Percentiles rank a stretch among this genome's conserved stretches.
phyloP scores from a whole-genome alignment of 2,329 filamentous ascomycete species.

The Paramyrothecium roridum region DNA sequence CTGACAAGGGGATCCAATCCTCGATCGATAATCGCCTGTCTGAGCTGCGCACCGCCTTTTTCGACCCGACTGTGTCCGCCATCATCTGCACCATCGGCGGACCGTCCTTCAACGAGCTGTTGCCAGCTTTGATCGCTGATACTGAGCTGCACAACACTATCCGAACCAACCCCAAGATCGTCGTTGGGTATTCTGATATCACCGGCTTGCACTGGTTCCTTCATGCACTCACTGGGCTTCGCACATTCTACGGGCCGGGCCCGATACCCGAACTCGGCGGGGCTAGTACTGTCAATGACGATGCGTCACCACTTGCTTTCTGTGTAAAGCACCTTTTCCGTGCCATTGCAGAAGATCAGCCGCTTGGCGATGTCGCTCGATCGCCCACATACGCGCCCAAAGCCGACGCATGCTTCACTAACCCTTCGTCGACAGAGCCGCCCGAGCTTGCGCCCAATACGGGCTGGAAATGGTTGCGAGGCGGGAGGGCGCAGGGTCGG shows the following conservation, averaged over 20 bases:
- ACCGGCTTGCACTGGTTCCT: constrained; percentile 39
- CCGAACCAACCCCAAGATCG: constrained; percentile 33
- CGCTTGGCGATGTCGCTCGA: constrained; percentile 27
- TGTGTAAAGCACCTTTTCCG: constrained; percentile 26
- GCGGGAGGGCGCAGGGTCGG: constrained; percentile 34
- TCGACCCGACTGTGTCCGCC: constrained; percentile 29
- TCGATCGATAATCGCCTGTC: constrained; percentile 30
- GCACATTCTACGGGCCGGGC: constrained; percentile 40
- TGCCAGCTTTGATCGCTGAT: constrained; percentile 33
- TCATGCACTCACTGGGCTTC: constrained; percentile 30
- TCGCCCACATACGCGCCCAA: constrained; percentile 25
- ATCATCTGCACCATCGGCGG: constrained; percentile 38
- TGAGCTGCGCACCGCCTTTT: constrained; percentile 34
- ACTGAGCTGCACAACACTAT: constrained; percentile 27
- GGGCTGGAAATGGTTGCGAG: constrained; percentile 33
- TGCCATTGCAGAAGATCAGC: constrained; percentile 18
- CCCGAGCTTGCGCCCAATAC: constrained; percentile 23
- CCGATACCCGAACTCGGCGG: constrained; percentile 35
- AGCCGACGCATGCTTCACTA: constrained; percentile 12
- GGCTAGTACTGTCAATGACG: constrained; percentile 13
- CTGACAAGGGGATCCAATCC: constrained; percentile 25
- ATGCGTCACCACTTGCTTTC: constrained; percentile 24
- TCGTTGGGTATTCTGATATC: constrained; percentile 40
- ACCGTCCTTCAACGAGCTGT: constrained; percentile 33
- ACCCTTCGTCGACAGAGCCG: constrained; percentile 17